Conservation (phyloP, 2,329 filamentous ascomycete species). For the Claviceps fusiformis region DNA sequence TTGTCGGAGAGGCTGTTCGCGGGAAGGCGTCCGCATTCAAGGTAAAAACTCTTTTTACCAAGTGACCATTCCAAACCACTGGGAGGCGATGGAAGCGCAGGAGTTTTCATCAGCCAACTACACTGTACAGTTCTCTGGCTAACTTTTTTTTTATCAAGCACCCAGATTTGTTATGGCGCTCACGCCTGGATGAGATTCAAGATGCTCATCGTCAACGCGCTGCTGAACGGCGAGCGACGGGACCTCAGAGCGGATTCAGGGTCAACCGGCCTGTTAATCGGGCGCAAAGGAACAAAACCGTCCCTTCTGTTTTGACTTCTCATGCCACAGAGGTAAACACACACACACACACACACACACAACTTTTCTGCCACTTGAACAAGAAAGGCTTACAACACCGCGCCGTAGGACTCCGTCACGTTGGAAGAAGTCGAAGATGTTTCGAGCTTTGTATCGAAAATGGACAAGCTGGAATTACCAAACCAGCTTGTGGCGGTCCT, state of each 20-base stretch:
- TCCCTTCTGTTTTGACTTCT: slow-evolving; percentile 62
- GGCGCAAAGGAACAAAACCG: slow-evolving; percentile 21
- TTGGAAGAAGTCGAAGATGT: slow-evolving; percentile 68
- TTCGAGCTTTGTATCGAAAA: slow-evolving; percentile 52
- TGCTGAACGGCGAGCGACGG: slow-evolving; percentile 21
- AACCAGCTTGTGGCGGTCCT: slow-evolving; percentile 70
- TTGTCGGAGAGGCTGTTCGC: slow-evolving; percentile 54
- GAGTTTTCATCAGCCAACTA: too few relatives aligned
- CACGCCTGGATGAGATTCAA: slow-evolving; percentile 54
- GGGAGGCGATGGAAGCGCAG: background rate
- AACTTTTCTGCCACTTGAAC: background rate
- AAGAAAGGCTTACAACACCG: background rate
- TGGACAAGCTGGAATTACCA: slow-evolving; percentile 69
- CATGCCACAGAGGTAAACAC: slow-evolving; percentile 50
- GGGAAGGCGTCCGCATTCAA: slow-evolving; percentile 50
- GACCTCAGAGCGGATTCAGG: slow-evolving; percentile 41
- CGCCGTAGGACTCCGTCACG: slow-evolving; percentile 41
- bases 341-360: background rate
- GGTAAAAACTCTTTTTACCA: slow-evolving; percentile 18
- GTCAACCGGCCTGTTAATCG: slow-evolving; percentile 36
- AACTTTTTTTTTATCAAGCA: slow-evolving; percentile 34
- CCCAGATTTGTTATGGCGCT: slow-evolving; percentile 64
- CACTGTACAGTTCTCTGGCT: background rate
- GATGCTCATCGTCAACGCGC: slow-evolving; percentile 37
- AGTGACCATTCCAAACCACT: background rate